Conservation (phyloP, 345 rosid species). For the Turritis glabra region DNA sequence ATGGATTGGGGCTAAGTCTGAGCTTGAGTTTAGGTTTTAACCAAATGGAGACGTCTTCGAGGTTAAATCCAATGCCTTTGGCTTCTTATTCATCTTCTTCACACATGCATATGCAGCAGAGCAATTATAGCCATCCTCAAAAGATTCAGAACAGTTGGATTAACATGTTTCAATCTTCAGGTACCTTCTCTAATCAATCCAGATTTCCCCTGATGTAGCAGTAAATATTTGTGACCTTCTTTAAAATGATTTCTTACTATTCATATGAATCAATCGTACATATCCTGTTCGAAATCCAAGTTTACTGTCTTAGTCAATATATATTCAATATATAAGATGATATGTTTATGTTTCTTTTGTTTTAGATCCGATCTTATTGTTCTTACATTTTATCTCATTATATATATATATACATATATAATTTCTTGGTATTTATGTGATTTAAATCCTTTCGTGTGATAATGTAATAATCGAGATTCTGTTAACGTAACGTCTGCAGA, state of each 20-base stretch:
- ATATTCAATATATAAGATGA: background rate
- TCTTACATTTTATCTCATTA: background rate
- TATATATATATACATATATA: too few species aligned
- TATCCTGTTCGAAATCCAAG: background rate
- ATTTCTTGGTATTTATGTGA: background rate
- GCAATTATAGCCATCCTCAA: constrained; percentile 13
- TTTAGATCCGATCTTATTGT: constrained; percentile 1
- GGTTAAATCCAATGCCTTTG: constrained; percentile 47
- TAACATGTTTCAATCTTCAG: constrained; percentile 59
- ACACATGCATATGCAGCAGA: constrained; percentile 41
- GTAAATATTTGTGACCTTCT: too few species aligned
- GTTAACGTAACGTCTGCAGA: constrained; percentile 42
- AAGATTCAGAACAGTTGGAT: constrained; percentile 46
- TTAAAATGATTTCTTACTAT: background rate
- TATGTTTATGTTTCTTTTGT: background rate
- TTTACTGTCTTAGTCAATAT: too few species aligned
- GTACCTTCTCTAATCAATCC: constrained; percentile 25
- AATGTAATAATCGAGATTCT: background rate
- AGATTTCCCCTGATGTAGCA: background rate
- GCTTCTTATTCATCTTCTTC: constrained; percentile 40
- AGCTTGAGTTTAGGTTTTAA: constrained; percentile 41
- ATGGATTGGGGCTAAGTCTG: constrained; percentile 62
- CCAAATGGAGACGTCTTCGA: constrained; percentile 41
- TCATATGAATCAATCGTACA: background rate
- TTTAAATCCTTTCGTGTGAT: background rate